Evolutionary conservation across 306 rosid species (phyloP), one percentile per base, ranked within the genome.

Genomic region (Lupinus albus): DNA sequence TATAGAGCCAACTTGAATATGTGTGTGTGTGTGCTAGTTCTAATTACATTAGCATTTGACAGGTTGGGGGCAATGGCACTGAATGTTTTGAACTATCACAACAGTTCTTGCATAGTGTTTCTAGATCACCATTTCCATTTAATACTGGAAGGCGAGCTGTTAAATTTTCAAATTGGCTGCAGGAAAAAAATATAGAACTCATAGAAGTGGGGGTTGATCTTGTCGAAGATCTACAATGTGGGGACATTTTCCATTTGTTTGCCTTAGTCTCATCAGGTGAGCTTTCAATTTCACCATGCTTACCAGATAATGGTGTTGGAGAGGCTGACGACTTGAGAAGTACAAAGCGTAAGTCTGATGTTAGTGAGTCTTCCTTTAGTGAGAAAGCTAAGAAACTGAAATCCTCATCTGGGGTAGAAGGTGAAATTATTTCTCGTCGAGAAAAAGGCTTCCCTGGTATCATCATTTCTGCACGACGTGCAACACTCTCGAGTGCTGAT

Each of bases 401-500:
- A 79, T 83, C 86, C 51, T 74, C 65, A 33, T 80, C 61, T 15
- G 84, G 82, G 33, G 74, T 61, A 16, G 99, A 93, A 78, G 97
- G 96, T 79, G 99, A 93, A 83, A 77, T 84, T 47, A 84, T 87
- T 78, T 89, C 96, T 81, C 97, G 99, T 21, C 84, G 92, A 46
- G 99, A 93, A 75, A 90, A 93, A 82, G 99, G 99, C 76, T 93
- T 90, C 82, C 97, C 96, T 1, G 96, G 97, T 61, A 82, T 90
- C 53, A 35, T 64, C 69, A 77, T 88, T 66, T 83, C 90, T 60
- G 83, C 80, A 18, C 39, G 25, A 49, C 83, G 66, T 47, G 63
- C 80, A 21, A 61, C 76, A 78, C 71, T 90, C 64, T 69, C 91
- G 65, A 79, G 71, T 53, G 84, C 87, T 44, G 78, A 83, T 57